Evolutionary conservation across 768 basidiomycete species (phyloP), one percentile per base, ranked within the genome.

Genomic region (Mycena metata): DNA sequence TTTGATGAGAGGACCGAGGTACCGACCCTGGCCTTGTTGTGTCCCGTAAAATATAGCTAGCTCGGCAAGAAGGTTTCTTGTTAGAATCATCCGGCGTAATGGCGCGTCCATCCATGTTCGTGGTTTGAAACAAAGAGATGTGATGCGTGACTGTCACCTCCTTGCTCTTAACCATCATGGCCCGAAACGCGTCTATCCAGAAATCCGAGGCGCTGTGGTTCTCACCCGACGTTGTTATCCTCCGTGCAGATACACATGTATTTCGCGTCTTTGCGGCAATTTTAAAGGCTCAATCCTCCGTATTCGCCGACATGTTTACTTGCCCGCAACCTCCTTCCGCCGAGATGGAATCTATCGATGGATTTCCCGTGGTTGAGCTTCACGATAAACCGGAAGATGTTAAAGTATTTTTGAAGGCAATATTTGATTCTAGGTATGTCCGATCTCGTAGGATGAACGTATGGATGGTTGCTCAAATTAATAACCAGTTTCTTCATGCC

Each of bases 101-200:
- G 81, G 56, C 0, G 83, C 74, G 42, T 79, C 81, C n/a, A 89
- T 78, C 73, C 84, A 86, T 11, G 84, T 72, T 4, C 87, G 88
- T 24, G 88, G 82, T 55, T 82, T 79, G 36, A 86, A 76, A 12
- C 7, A 23, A 41, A 7, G 4, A 9, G 5, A 12, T 16, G 52
- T 39, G 16, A 54, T 33, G 52, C 16, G 56, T 58, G 57, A 58
- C 35, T 19, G 50, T 52, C 23, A 56, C 54, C 5, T n/a, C n/a
- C n/a, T n/a, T n/a, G 17, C 11, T 4, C n/a, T 17, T 56, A 17
- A 19, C 54, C 16, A 6, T 21, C 46, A 47, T 47, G 46, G 5
- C 46, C 19, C 19, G 21, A 47, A 47, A 47, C 46, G 46, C 19
- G 5, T n/a, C n/a, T 21, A 8, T 47, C 2, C 19, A 47, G 11